These are phyloP conservation scores for Bremia lactucae DNA, from an alignment of 352 stramenopile species.

Conservation along the genomic window DNA sequence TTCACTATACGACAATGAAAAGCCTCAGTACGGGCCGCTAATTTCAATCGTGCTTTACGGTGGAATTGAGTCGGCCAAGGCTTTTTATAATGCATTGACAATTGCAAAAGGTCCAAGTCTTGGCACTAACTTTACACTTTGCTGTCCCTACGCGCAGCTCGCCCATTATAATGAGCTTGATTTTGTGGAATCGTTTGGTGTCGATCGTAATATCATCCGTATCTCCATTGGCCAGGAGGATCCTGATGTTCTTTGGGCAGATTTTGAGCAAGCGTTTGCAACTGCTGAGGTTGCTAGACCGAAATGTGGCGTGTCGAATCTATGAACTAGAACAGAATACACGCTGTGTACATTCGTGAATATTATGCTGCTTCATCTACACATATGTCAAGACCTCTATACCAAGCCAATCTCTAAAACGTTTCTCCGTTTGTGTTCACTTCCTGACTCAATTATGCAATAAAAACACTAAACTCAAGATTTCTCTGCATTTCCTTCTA, in stretches of 20 bases:
- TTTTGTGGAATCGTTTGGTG: slow-evolving; percentile 84
- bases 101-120: slow-evolving; percentile 84
- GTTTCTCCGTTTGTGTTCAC: too few relatives aligned
- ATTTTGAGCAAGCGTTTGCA: slow-evolving; percentile 27
- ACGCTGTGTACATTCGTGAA: too few relatives aligned
- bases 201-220: slow-evolving; percentile 86
- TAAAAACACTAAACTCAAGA: too few relatives aligned
- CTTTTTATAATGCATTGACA: slow-evolving; percentile 84
- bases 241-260: slow-evolving; percentile 54
- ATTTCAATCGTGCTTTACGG: slow-evolving; percentile 82
- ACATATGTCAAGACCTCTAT: too few relatives aligned
- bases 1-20: slow-evolving; percentile 3
- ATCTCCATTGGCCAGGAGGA: slow-evolving; percentile 88
- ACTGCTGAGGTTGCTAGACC: too few relatives aligned
- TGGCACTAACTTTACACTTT: slow-evolving; percentile 91
- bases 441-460: too few relatives aligned
- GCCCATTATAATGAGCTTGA: slow-evolving; percentile 90
- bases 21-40: slow-evolving; percentile 73
- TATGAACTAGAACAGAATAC: too few relatives aligned
- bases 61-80: slow-evolving; percentile 44
- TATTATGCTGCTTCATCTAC: too few relatives aligned
- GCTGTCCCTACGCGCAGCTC: slow-evolving; percentile 88
- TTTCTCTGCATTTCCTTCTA: too few relatives aligned
- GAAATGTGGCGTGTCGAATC: not conserved
- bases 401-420: too few relatives aligned